These are phyloP conservation scores for Trichoderma pleuroti DNA, from an alignment of 2,329 filamentous ascomycete genomes.

Conservation along the genomic window DNA sequence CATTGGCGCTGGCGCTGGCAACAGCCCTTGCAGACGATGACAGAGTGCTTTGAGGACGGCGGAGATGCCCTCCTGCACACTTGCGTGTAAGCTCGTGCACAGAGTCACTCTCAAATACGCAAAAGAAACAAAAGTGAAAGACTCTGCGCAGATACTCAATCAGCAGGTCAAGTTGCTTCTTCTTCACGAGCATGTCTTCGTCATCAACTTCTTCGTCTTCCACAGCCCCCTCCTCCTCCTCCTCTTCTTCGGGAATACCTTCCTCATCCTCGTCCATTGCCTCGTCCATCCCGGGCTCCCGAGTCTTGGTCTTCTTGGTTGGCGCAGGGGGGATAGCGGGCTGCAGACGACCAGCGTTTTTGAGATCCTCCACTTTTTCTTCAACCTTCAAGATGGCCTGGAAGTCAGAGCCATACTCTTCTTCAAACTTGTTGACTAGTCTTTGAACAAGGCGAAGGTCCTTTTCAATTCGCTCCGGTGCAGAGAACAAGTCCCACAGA, in stretches of 20 bases:
- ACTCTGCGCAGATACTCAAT: slow-evolving; percentile 96
- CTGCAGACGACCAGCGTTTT: slow-evolving; percentile 71
- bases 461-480: slow-evolving; percentile 87
- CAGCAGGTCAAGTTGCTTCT: slow-evolving; percentile 93
- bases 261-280: slow-evolving; percentile 63
- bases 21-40: slow-evolving; percentile 80
- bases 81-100: slow-evolving; percentile 94
- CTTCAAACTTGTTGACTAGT: slow-evolving; percentile 78
- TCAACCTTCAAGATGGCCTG: slow-evolving; percentile 79
- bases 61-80: slow-evolving; percentile 94
- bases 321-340: slow-evolving; percentile 51
- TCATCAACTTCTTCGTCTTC: slow-evolving; percentile 87
- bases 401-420: slow-evolving; percentile 72
- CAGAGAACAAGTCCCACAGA: slow-evolving; percentile 92
- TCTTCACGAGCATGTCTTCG: slow-evolving; percentile 83
- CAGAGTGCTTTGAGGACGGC: slow-evolving; percentile 81
- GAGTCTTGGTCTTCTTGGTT: slow-evolving; percentile 61
- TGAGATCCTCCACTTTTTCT: slow-evolving; percentile 78
- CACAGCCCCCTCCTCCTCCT: slow-evolving; percentile 74
- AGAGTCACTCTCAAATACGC: slow-evolving; percentile 96
- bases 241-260: slow-evolving; percentile 68
- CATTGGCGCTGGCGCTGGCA: slow-evolving; percentile 77
- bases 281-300: slow-evolving; percentile 58
- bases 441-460: slow-evolving; percentile 81
- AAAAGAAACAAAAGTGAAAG: slow-evolving; percentile 99